Conservation (phyloP, 192 early-diverging fungal genomes). For the Glomus cerebriforme region DNA sequence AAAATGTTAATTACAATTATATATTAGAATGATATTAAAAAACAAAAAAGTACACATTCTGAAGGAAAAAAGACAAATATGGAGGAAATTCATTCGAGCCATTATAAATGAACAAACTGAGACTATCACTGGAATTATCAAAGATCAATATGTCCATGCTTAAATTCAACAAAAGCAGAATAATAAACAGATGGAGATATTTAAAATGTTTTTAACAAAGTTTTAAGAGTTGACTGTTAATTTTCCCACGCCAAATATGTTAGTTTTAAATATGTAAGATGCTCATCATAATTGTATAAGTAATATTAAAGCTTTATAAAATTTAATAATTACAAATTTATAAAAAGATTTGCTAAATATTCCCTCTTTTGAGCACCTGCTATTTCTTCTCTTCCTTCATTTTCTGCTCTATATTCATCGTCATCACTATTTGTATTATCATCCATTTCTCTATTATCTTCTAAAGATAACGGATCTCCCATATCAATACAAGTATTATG, state of each 20-base stretch:
- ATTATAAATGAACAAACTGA: not conserved
- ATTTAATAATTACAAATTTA: too few relatives aligned
- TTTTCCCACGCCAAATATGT: too few relatives aligned
- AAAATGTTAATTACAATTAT: too few relatives aligned
- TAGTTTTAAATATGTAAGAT: too few relatives aligned
- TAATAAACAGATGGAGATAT: not conserved
- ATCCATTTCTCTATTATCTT: not conserved
- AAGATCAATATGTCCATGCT: not conserved
- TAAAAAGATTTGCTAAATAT: not conserved
- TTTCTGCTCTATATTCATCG: constrained; percentile 18
- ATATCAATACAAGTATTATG: constrained; percentile 1
- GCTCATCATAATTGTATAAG: too few relatives aligned
- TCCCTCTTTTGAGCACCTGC: not conserved
- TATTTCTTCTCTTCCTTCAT: not conserved
- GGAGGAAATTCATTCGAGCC: not conserved
- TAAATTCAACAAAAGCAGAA: not conserved
- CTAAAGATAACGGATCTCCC: not conserved
- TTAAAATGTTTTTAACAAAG: not conserved
- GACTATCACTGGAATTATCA: not conserved
- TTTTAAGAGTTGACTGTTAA: not conserved
- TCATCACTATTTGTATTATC: not conserved
- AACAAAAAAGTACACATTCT: not conserved
- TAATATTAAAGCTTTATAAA: too few relatives aligned
- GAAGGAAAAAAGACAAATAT: not conserved
- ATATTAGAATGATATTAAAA: not conserved